These are phyloP conservation scores for Pichia nanzhaoensis DNA, from an alignment of 805 yeast genomes.

Conservation along the genomic window DNA sequence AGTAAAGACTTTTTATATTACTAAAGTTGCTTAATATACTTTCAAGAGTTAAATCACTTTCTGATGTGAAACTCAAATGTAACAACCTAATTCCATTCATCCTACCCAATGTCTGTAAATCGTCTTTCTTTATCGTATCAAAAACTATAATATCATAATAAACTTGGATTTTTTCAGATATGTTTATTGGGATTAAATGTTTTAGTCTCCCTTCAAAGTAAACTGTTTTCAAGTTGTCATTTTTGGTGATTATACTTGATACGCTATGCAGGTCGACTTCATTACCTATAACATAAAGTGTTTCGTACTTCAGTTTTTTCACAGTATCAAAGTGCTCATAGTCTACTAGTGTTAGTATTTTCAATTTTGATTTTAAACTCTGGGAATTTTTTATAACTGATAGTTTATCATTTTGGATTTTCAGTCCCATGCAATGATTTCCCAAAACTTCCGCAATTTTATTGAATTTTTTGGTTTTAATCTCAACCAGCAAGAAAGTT, in stretches of 20 bases:
- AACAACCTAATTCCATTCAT: slow-evolving; percentile 1
- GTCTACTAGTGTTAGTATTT: slow-evolving; percentile 8
- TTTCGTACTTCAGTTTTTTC: slow-evolving; percentile 7
- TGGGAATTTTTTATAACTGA: slow-evolving; percentile 13
- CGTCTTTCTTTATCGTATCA: slow-evolving; percentile 5
- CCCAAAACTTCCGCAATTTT: slow-evolving; percentile 11
- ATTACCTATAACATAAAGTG: slow-evolving; percentile 13
- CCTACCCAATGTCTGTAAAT: slow-evolving; percentile 2
- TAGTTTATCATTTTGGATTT: slow-evolving; percentile 11
- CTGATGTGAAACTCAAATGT: slow-evolving; percentile 7
- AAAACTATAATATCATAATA: slow-evolving; percentile 9
- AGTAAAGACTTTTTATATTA: slow-evolving; percentile 14
- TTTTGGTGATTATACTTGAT: slow-evolving; percentile 1
- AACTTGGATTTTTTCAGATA: neutral
- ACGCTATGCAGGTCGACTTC: slow-evolving; percentile 10
- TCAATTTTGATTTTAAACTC: slow-evolving; percentile 7
- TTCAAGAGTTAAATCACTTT: slow-evolving; percentile 8
- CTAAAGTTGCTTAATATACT: slow-evolving; percentile 8
- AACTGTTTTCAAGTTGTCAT: slow-evolving; percentile 5
- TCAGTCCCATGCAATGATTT: slow-evolving; percentile 4
- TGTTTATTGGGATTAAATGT: slow-evolving; percentile 4
- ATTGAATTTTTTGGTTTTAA: slow-evolving; percentile 12
- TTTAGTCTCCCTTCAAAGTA: slow-evolving; percentile 12
- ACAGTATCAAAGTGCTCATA: slow-evolving; percentile 16
- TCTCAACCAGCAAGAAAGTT: slow-evolving; percentile 11